Evolutionary conservation across 345 rosid genomes (phyloP).

Genomic region (Sonneratia alba): DNA sequence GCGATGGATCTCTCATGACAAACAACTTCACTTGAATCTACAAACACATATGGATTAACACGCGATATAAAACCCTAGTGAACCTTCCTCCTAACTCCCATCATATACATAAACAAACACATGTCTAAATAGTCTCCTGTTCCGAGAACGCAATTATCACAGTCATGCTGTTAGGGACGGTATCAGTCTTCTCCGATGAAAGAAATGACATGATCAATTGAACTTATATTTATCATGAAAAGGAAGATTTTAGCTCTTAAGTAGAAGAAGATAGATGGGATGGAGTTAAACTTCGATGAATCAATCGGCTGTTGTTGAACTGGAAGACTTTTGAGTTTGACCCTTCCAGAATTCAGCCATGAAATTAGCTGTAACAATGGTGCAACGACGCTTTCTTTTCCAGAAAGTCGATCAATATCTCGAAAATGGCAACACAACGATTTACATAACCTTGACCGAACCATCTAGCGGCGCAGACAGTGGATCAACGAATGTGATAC

Average conservation of each 20-base stretch:
- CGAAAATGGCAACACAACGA: background rate
- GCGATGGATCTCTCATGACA: slow-evolving; percentile 38
- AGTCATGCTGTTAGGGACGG: too few relatives aligned
- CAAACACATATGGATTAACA: background rate
- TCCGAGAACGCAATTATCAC: too few relatives aligned
- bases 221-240: too few relatives aligned
- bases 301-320: too few relatives aligned
- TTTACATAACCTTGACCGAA: background rate
- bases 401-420: background rate
- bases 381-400: background rate
- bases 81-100: slow-evolving; percentile 21
- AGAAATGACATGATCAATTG: too few relatives aligned
- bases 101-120: slow-evolving; percentile 16
- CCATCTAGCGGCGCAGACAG: background rate
- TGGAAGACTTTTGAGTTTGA: too few relatives aligned
- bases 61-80: slow-evolving; percentile 28
- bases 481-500: too few relatives aligned
- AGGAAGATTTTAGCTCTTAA: too few relatives aligned
- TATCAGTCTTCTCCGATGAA: too few relatives aligned
- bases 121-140: background rate
- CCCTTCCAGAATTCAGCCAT: background rate
- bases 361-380: background rate
- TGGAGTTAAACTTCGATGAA: too few relatives aligned
- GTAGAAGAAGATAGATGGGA: too few relatives aligned
- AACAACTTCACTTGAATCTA: slow-evolving; percentile 10